Percentiles rank a stretch among this genome's conserved stretches.
These are phyloP conservation scores for Metarhizium album DNA, from an alignment of 2,329 filamentous ascomycete species.

Conservation along the genomic window DNA sequence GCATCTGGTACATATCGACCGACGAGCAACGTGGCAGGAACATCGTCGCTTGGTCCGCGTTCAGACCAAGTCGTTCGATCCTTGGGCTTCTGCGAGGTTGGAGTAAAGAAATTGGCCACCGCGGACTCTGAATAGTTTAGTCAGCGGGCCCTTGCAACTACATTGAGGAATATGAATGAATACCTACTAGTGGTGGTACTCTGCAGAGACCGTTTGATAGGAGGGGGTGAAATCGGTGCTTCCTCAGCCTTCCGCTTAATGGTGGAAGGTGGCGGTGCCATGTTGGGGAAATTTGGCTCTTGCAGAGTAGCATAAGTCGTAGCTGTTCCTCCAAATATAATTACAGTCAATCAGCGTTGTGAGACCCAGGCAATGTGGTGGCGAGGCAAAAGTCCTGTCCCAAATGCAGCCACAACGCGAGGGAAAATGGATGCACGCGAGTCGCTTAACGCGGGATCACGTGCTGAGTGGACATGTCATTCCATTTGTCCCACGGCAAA, in stretches of 20 bases:
- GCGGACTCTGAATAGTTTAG: constrained; percentile 42
- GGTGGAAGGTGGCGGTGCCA: constrained; percentile 15
- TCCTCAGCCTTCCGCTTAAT: constrained; percentile 27
- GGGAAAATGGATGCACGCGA: constrained; percentile 1
- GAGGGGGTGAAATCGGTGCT: constrained; percentile 40
- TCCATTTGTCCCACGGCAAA: not conserved
- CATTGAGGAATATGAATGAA: not conserved
- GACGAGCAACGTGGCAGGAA: constrained; percentile 54
- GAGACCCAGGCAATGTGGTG: not conserved
- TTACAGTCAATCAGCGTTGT: not conserved
- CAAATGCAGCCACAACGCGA: no score
- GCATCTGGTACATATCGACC: constrained; percentile 53
- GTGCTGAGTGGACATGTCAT: not conserved
- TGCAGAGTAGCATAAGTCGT: not conserved
- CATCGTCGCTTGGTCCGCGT: constrained; percentile 41
- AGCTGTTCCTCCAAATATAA: not conserved
- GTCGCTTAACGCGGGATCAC: constrained; percentile 1
- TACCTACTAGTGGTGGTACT: constrained; percentile 39
- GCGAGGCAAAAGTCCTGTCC: not conserved
- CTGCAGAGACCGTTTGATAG: constrained; percentile 40
- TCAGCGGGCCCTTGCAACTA: constrained; percentile 8
- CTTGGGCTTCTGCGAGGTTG: constrained; percentile 71
- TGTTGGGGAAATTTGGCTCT: constrained; percentile 3
- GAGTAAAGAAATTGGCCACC: constrained; percentile 80
- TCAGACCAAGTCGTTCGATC: constrained; percentile 63